Evolutionary conservation across 2,329 filamentous ascomycete species (phyloP), one percentile per base, ranked within the genome.

Genomic region (Fusarium zealandicum): DNA sequence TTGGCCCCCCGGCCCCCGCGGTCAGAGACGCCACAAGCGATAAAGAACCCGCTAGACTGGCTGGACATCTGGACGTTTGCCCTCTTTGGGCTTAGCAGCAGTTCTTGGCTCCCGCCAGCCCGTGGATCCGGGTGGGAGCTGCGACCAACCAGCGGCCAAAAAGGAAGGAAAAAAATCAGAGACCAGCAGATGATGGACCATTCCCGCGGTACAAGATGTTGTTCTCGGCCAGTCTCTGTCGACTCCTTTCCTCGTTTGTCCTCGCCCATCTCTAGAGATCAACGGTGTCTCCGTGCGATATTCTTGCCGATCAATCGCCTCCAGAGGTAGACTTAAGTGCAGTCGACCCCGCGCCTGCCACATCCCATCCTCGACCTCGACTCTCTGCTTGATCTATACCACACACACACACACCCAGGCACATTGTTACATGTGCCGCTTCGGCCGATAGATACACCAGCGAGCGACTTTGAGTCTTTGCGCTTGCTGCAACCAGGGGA

Each of bases 391-490:
- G 54, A 61, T 66, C 59, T 65, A 25, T 54, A 50, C 57, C 47
- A 46, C 36, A 43, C 25, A 54, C 28, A 46, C 25, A 37, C 48
- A 46, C 20, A 64, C 70, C 30, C 40, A 44, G 73, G 73, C 76
- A 69, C 75, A 72, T 70, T 61, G 44, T 42, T 72, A 63, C 62
- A 82, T 82, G 79, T 75, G 78, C 76, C 76, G 67, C 52, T 53
- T 62, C 51, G 63, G 57, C 61, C 72, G 67, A 73, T 82, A 81
- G 72, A 64, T 69, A 62, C 51, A 68, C 62, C 75, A 73, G 81
- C 82, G 81, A 74, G 83, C 82, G 83, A 86, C 83, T 86, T 85
- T 66, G 73, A 82, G 83, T 85, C 83, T 86, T 86, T 86, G 83
- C 83, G 82, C 81, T 85, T 85, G 82, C 81, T 83, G 66, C 65